phyloP scores from a whole-genome alignment of 2,329 filamentous ascomycete species.

The Arachnopeziza araneosa region DNA sequence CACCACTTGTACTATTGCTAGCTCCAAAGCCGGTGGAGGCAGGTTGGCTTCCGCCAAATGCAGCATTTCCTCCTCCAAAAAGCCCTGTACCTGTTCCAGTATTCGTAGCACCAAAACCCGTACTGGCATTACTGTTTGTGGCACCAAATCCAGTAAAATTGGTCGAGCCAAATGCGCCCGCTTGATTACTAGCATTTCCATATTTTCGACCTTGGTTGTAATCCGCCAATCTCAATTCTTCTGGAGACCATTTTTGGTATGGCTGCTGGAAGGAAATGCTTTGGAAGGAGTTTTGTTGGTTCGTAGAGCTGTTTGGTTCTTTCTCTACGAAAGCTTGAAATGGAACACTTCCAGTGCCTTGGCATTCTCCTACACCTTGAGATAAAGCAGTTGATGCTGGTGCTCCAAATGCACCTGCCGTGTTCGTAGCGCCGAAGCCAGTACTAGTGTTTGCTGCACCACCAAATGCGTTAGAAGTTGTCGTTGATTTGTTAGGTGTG shows the following conservation, averaged over 20 bases:
- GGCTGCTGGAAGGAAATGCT: slow-evolving; percentile 73
- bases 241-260: slow-evolving; percentile 88
- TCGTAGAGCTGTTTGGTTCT: slow-evolving; percentile 53
- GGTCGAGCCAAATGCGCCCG: slow-evolving; percentile 64
- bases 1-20: slow-evolving; percentile 28
- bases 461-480: slow-evolving; percentile 25
- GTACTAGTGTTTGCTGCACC: slow-evolving; percentile 21
- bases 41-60: slow-evolving; percentile 41
- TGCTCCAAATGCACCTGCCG: slow-evolving; percentile 37
- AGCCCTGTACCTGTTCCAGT: slow-evolving; percentile 31
- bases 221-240: slow-evolving; percentile 75
- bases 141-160: slow-evolving; percentile 36
- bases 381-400: slow-evolving; percentile 42
- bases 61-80: slow-evolving; percentile 36
- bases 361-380: slow-evolving; percentile 47
- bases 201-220: slow-evolving; percentile 81
- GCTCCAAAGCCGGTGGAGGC: slow-evolving; percentile 43
- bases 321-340: slow-evolving; percentile 71
- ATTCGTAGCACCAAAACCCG: slow-evolving; percentile 23
- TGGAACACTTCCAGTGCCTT: slow-evolving; percentile 63
- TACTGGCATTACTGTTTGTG: slow-evolving; percentile 12
- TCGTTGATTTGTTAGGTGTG: slow-evolving; percentile 28
- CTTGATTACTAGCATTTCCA: slow-evolving; percentile 75
- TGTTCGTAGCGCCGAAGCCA: slow-evolving; percentile 38
- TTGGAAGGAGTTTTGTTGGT: slow-evolving; percentile 62